Evolutionary conservation across 805 yeast genomes (phyloP).

Genomic region (Wickerhamomyces bisporus): DNA sequence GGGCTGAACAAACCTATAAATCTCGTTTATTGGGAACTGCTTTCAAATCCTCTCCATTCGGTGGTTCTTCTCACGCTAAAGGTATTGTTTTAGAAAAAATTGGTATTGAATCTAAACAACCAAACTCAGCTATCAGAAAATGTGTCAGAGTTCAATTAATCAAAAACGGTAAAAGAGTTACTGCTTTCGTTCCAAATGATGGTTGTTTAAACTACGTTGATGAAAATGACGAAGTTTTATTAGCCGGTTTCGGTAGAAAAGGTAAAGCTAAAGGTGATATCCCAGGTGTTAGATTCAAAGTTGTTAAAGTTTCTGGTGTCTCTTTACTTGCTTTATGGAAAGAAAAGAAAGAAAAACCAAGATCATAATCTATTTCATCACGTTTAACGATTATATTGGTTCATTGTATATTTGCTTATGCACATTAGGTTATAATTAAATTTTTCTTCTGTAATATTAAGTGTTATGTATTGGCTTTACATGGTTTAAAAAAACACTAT

Average conservation of each 20-base stretch:
- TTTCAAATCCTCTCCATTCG: constrained; percentile 99
- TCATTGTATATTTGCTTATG: constrained; percentile 24
- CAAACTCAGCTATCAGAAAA: constrained; percentile 99
- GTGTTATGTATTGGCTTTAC: no score
- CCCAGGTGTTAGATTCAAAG: constrained; percentile 99
- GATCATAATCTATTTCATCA: constrained; percentile 60
- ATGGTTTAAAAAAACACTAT: no score
- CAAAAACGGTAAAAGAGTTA: constrained; percentile 99
- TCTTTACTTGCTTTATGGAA: constrained; percentile 99
- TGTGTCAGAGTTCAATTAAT: constrained; percentile 99
- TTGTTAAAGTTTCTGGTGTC: constrained; percentile 99
- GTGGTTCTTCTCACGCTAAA: constrained; percentile 99
- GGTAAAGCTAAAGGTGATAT: constrained; percentile 99
- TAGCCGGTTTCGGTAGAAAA: constrained; percentile 99
- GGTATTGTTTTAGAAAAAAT: constrained; percentile 99
- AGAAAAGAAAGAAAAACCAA: constrained; percentile 99
- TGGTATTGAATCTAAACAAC: constrained; percentile 99
- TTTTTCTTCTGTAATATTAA: no score
- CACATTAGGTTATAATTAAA: constrained; percentile 19
- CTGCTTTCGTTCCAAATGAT: constrained; percentile 99
- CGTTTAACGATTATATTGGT: constrained; percentile 2
- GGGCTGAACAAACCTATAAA: constrained; percentile 99
- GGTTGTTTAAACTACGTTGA: constrained; percentile 99
- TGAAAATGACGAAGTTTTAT: constrained; percentile 98
- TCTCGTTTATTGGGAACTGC: constrained; percentile 99